These are phyloP conservation scores for Trichophyton equinum DNA, from an alignment of 2,329 filamentous ascomycete genomes.

Conservation along the genomic window DNA sequence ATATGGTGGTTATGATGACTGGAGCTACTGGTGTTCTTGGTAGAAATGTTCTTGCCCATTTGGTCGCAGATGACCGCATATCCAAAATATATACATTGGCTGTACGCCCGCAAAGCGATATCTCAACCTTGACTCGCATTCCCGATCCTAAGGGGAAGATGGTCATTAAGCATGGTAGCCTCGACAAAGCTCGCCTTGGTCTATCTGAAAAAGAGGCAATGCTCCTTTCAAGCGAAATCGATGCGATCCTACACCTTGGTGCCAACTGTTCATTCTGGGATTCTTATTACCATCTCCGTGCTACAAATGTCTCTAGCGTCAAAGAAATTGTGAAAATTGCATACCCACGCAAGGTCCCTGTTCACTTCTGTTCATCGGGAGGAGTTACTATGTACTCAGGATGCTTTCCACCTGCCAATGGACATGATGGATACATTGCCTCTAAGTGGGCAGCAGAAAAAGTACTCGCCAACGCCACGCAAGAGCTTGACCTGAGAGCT, in stretches of 20 bases:
- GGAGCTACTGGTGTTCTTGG: conserved; percentile 30
- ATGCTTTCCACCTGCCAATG: conserved; percentile 16
- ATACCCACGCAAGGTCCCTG: conserved; percentile 14
- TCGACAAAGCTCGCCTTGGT: conserved; percentile 26
- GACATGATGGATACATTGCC: conserved; percentile 25
- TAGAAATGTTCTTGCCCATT: conserved; percentile 24
- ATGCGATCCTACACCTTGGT: conserved; percentile 43
- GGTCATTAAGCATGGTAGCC: conserved; percentile 26
- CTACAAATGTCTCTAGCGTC: conserved; percentile 17
- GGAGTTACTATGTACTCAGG: conserved; percentile 14
- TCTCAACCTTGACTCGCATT: background rate
- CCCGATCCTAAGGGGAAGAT: background rate
- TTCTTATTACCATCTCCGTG: conserved; percentile 18
- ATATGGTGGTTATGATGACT: conserved; percentile 15
- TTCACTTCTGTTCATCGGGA: conserved; percentile 22
- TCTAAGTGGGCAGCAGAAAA: conserved; percentile 32
- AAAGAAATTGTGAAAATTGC: conserved; percentile 15
- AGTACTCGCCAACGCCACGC: conserved; percentile 17
- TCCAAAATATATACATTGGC: conserved; percentile 35
- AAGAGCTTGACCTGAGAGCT: background rate
- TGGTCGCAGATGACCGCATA: conserved; percentile 25
- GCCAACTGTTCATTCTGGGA: conserved; percentile 24
- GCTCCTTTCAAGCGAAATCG: conserved; percentile 20
- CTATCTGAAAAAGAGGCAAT: conserved; percentile 22
- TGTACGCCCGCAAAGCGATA: conserved; percentile 10